Conservation (phyloP, 140 eudicot genomes). For the Cichorium intybus region DNA sequence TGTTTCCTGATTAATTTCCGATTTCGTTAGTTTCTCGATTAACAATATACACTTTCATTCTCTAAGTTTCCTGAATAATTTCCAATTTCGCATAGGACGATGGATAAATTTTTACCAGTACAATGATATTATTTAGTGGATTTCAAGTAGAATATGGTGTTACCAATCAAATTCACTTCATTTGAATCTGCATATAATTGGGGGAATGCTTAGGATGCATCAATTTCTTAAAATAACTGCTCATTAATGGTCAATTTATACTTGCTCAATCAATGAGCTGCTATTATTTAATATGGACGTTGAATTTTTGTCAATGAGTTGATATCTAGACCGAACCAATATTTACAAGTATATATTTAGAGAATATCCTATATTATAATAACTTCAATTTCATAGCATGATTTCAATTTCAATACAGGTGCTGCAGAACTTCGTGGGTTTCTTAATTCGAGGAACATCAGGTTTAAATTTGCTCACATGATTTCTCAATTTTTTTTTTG, state of each 20-base stretch:
- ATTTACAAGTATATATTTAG: not conserved
- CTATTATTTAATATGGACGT: too few species aligned
- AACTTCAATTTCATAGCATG: too few species aligned
- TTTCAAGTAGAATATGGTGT: not conserved
- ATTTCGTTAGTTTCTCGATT: conserved; percentile 71
- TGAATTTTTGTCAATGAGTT: too few species aligned
- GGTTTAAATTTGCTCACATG: conserved; percentile 38
- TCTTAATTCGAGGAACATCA: conserved; percentile 66
- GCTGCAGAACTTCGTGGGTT: conserved; percentile 74
- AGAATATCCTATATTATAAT: not conserved
- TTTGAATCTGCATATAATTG: not conserved
- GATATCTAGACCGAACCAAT: too few species aligned
- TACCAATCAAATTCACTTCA: too few species aligned
- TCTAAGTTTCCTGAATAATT: not conserved
- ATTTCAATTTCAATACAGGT: conserved; percentile 64
- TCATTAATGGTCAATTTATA: too few species aligned
- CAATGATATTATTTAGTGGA: not conserved
- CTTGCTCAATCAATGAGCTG: too few species aligned
- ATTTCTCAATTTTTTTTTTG: not conserved
- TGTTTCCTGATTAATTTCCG: too few species aligned
- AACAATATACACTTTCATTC: not conserved
- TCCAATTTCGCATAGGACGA: not conserved
- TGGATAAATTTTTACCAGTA: not conserved
- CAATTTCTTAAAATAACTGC: not conserved
- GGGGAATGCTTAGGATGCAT: not conserved